These are phyloP conservation scores for Solanum chacoense DNA, from an alignment of 305 asterid species.

Conservation along the genomic window DNA sequence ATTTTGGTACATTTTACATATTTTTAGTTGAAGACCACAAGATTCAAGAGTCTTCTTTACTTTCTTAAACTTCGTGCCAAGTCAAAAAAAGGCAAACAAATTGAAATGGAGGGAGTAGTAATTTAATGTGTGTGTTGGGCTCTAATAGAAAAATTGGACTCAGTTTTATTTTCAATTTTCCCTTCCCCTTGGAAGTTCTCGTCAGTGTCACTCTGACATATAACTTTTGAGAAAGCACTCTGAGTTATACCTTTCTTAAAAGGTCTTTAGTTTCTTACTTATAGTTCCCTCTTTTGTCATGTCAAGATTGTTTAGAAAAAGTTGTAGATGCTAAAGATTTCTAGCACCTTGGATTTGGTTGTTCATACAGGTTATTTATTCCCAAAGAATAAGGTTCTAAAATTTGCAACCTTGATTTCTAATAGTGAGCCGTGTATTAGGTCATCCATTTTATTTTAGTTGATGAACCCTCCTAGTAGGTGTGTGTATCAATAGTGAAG, in stretches of 20 bases:
- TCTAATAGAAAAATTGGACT: not conserved
- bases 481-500: not conserved
- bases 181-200: not conserved
- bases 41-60: not conserved
- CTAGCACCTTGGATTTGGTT: not conserved
- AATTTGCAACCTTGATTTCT: not conserved
- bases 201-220: not conserved
- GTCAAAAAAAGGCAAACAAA: not conserved
- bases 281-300: not conserved
- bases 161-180: not conserved
- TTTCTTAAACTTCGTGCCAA: not conserved
- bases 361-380: not conserved
- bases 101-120: not conserved
- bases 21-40: not conserved
- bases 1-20: not conserved
- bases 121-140: not conserved
- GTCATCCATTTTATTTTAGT: not conserved
- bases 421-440: not conserved
- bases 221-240: not conserved
- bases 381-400: not conserved
- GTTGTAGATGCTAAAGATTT: not conserved
- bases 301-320: not conserved
- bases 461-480: not conserved
- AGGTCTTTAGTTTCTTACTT: not conserved
- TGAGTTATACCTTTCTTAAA: not conserved